These are phyloP conservation scores for Phytophthora fragariae DNA, from an alignment of 352 stramenopile species.

Conservation along the genomic window DNA sequence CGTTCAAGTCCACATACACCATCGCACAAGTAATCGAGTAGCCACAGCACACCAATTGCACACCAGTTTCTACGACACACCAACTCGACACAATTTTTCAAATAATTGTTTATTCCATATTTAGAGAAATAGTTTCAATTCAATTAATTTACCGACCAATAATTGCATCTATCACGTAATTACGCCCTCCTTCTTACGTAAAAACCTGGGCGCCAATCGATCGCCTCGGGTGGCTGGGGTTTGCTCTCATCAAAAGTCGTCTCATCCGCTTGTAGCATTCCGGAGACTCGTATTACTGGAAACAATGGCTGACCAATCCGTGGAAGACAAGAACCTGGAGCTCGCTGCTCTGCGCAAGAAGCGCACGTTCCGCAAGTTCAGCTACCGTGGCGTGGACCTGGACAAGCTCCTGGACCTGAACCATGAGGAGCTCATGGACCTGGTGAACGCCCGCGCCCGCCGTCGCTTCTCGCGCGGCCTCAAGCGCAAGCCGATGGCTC, in stretches of 20 bases:
- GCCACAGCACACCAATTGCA: not conserved
- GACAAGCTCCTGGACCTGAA: constrained; percentile 99
- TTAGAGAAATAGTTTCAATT: too few species aligned
- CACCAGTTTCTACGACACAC: not conserved
- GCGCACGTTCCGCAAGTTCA: constrained; percentile 99
- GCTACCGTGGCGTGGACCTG: constrained; percentile 99
- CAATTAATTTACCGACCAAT: not conserved
- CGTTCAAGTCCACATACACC: constrained; percentile 81
- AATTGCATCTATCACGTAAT: constrained; percentile 22
- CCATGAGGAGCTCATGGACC: constrained; percentile 99
- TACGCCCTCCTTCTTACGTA: constrained; percentile 23
- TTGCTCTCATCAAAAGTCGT: not conserved
- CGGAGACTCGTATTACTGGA: constrained; percentile 47
- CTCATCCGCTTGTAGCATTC: not conserved
- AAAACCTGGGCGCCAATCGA: constrained; percentile 23
- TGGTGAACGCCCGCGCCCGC: constrained; percentile 96
- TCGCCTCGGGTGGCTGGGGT: not conserved
- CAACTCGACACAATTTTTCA: too few species aligned
- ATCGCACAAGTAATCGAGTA: constrained; percentile 18
- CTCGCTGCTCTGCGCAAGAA: constrained; percentile 99
- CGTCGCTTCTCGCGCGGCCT: constrained; percentile 99
- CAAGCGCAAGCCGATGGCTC: constrained; percentile 99
- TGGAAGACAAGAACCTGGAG: constrained; percentile 80
- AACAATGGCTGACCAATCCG: constrained; percentile 60
- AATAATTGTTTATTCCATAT: too few species aligned